Base-by-base conservation (phyloP, 768 basidiomycete species). In the Boletus insuetus region DNA sequence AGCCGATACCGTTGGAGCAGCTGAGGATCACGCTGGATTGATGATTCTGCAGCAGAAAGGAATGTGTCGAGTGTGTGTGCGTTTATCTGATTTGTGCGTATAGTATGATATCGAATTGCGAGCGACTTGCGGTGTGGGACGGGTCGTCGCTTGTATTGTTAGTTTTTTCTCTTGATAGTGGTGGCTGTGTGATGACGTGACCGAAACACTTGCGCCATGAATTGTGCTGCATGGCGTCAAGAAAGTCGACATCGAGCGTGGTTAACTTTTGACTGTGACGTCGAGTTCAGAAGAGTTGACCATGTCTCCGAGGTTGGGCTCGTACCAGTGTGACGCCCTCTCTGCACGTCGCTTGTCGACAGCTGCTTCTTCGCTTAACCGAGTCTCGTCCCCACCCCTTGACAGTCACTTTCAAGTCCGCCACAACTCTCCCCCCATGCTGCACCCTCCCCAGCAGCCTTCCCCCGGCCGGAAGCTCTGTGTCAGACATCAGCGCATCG, bases 1-100 rank as follows among this genome's bases (percentile, higher is more conserved):
- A 88, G 73, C 97, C 97, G 73, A 96, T 98, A 88, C 94, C 96
- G 73, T 79, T 94, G 73, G 95, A 98, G 71, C 87, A 97, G 74
- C 76, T 98, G 77, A 86, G 87, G 79, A 93, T 98, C 75, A 85
- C 88, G 73, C 82, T 98, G 76, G 94, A 98, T 74, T 94, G 80
- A 88, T 72, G 68, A 64, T 66, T 60, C 58, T 49, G 56, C 57
- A 49, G 58, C 53, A 51, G 61, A 69, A 64, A 64, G 53, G 66
- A 69, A 66, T 48, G 61, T 31, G 54, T 22, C 31, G 55, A 47
- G 58, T 26, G 61, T 49, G 54, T 31, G 58, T 53, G 63, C 52
- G 60, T 57, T 40, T 69, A 69, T 70, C 66, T 72, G 68, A 60
- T 66, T 48, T 67, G 64, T 66, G 69, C 64, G 68, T 69, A 69